A percentile compares a stretch with the other conserved stretches of the same genome.
Evolutionary conservation across 768 basidiomycete genomes (phyloP).

Genomic region (Boletus vinaceobasis): DNA sequence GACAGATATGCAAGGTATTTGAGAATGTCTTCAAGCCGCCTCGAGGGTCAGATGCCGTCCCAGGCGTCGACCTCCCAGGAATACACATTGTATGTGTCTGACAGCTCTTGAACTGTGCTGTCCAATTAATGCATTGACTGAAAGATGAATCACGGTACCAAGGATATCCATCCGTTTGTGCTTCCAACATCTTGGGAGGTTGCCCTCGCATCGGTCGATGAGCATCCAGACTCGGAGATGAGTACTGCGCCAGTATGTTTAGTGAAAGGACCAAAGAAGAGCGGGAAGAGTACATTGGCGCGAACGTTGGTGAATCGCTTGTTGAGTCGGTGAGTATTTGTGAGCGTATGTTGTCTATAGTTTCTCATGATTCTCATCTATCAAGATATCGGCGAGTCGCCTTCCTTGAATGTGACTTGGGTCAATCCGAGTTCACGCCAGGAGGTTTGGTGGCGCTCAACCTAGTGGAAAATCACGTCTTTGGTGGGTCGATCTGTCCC

Average conservation of each 20-base stretch:
- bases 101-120: not conserved
- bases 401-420: constrained; percentile 88
- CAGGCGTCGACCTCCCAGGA: constrained; percentile 46
- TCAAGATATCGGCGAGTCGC: constrained; percentile 76
- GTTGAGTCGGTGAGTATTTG: constrained; percentile 43
- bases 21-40: constrained; percentile 59
- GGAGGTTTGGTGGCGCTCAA: constrained; percentile 82
- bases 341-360: not conserved
- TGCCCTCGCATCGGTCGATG: constrained; percentile 20
- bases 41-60: constrained; percentile 21
- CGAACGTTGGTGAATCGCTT: constrained; percentile 70
- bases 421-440: constrained; percentile 91
- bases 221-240: constrained; percentile 5
- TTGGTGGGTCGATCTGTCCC: constrained; percentile 48
- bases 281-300: constrained; percentile 89
- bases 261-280: constrained; percentile 81
- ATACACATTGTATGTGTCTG: constrained; percentile 44
- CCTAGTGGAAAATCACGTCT: constrained; percentile 59
- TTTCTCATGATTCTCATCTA: not conserved
- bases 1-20: constrained; percentile 58
- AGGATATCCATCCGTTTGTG: constrained; percentile 33
- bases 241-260: constrained; percentile 45
- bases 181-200: constrained; percentile 37
- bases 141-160: constrained; percentile 26
- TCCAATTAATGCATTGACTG: constrained; percentile 16